A percentile compares a stretch with the other conserved stretches of the same genome.
Conservation (phyloP, 2,329 filamentous ascomycete genomes). For the Microsporum canis region DNA sequence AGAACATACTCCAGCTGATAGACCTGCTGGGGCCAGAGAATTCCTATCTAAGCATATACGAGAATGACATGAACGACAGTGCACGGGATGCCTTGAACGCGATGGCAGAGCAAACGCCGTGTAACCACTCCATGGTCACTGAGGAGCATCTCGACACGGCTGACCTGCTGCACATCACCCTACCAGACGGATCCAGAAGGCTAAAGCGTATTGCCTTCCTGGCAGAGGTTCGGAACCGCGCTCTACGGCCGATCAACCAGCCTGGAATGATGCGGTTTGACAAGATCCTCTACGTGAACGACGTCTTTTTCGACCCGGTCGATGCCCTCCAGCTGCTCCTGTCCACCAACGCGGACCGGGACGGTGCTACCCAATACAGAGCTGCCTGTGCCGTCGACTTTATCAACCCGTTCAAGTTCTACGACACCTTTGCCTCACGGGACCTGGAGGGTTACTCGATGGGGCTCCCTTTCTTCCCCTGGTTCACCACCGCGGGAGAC, state of each 20-base stretch:
- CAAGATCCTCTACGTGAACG: conserved; percentile 53
- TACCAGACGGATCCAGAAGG: conserved; percentile 52
- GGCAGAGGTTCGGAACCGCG: conserved; percentile 60
- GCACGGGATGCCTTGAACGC: conserved; percentile 44
- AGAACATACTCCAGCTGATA: conserved; percentile 49
- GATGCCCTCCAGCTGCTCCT: conserved; percentile 52
- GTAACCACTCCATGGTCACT: conserved; percentile 45
- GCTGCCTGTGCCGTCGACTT: conserved; percentile 68
- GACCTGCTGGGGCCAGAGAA: conserved; percentile 56
- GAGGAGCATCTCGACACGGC: conserved; percentile 49
- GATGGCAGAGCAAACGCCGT: conserved; percentile 41
- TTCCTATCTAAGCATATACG: conserved; percentile 62
- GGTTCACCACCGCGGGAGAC: conserved; percentile 47
- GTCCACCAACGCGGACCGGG: conserved; percentile 44
- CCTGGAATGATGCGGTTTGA: conserved; percentile 38
- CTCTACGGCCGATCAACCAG: conserved; percentile 50
- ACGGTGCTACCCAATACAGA: conserved; percentile 49
- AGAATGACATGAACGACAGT: conserved; percentile 53
- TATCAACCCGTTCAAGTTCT: conserved; percentile 61
- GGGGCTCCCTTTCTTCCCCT: conserved; percentile 61
- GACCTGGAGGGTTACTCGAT: conserved; percentile 58
- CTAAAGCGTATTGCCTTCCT: conserved; percentile 64
- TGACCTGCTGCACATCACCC: conserved; percentile 47
- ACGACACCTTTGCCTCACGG: conserved; percentile 64
- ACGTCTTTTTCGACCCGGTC: conserved; percentile 51